These are phyloP conservation scores for Cornus florida DNA, from an alignment of 148 eudicot species.

Conservation along the genomic window DNA sequence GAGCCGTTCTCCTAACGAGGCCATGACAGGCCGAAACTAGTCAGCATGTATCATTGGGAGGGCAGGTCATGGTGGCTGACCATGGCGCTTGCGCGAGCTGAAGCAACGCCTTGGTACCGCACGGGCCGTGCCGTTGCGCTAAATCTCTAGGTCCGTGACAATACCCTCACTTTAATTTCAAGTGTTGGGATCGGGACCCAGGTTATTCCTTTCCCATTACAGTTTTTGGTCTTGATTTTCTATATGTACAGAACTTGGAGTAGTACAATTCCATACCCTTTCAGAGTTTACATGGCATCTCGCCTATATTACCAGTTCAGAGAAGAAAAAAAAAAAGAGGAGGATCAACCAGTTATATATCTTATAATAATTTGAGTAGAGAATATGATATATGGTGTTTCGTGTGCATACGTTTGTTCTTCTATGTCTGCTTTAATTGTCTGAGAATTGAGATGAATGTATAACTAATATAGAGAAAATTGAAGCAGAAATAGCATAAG, in stretches of 20 bases:
- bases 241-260: constrained; percentile 44
- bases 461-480: not conserved
- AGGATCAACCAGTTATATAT: constrained; percentile 20
- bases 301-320: no score
- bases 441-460: not conserved
- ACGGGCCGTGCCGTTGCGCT: no score
- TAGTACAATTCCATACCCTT: not conserved
- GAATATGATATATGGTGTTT: constrained; percentile 36
- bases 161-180: constrained; percentile 8
- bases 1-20: no score
- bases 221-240: constrained; percentile 23
- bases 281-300: constrained; percentile 60
- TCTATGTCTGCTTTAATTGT: not conserved
- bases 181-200: no score
- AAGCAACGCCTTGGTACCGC: no score
- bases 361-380: constrained; percentile 38
- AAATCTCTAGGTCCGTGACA: no score
- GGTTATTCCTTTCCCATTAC: no score
- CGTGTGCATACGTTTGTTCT: constrained; percentile 23
- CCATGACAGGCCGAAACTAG: no score
- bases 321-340: no score
- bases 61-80: no score
- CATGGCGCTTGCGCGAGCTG: no score
- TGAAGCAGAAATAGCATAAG: not conserved
- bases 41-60: no score